Conservation (phyloP, 768 basidiomycete genomes). For the Cystofilobasidium macerans region DNA sequence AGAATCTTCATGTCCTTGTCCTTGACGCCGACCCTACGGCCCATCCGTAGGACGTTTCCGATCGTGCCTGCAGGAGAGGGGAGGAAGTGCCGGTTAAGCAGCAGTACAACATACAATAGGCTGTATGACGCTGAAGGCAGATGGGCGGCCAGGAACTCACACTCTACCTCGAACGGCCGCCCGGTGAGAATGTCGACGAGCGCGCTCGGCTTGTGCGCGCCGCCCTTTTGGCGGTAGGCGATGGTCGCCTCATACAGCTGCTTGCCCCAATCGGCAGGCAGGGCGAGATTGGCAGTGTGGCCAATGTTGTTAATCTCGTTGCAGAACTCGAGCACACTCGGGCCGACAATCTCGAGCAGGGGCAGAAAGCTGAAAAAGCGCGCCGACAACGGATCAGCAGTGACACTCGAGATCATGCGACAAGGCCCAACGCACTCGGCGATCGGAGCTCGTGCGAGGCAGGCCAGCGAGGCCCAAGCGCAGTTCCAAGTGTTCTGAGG, state of each 20-base stretch:
- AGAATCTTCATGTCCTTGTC: constrained; percentile 17
- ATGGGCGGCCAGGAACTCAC: not conserved
- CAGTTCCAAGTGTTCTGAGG: constrained; percentile 17
- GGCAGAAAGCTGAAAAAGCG: constrained; percentile 18
- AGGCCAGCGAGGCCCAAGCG: constrained; percentile 18
- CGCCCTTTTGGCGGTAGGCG: constrained; percentile 6
- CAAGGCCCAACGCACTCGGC: not conserved
- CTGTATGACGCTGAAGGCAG: no score
- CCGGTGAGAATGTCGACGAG: constrained; percentile 25
- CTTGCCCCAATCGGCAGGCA: constrained; percentile 15
- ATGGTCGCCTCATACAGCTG: constrained; percentile 11
- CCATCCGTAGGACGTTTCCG: constrained; percentile 18
- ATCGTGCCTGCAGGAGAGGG: constrained; percentile 3
- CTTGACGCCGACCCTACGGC: constrained; percentile 5
- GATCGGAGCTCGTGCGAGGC: constrained; percentile 18
- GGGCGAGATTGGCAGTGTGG: constrained; percentile 10
- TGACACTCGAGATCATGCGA: no score
- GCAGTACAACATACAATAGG: no score
- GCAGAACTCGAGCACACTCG: constrained; percentile 23
- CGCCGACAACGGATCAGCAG: no score
- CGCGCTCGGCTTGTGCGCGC: constrained; percentile 22
- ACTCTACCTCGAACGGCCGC: constrained; percentile 22
- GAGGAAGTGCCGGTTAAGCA: no score
- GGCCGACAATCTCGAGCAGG: constrained; percentile 16
- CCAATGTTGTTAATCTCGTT: constrained; percentile 17